phyloP scores from a whole-genome alignment of 495 filamentous ascomycete species.

The Elasticomyces elasticus region DNA sequence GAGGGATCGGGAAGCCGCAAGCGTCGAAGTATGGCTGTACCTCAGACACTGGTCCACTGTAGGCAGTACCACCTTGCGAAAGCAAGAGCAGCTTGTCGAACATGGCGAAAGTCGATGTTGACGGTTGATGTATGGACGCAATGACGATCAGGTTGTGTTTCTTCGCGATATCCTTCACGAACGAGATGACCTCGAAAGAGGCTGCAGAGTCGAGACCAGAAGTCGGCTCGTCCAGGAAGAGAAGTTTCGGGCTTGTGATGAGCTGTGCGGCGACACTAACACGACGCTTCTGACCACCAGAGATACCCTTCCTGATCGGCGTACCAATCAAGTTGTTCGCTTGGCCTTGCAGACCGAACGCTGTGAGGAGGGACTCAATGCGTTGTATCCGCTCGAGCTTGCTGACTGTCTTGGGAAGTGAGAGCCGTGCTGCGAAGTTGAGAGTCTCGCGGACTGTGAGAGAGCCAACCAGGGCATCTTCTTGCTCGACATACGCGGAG shows the following conservation, averaged over 20 bases:
- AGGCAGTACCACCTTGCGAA: slow-evolving; percentile 56
- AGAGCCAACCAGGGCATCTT: slow-evolving; percentile 69
- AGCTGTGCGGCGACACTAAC: slow-evolving; percentile 70
- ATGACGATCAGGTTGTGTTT: slow-evolving; percentile 65
- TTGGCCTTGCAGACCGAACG: slow-evolving; percentile 56
- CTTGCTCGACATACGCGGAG: slow-evolving; percentile 71
- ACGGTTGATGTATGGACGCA: slow-evolving; percentile 74
- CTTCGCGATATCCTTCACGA: slow-evolving; percentile 51
- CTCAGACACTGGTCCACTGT: slow-evolving; percentile 49
- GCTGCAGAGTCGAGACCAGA: slow-evolving; percentile 66
- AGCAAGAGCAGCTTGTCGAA: slow-evolving; percentile 72
- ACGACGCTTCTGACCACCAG: slow-evolving; percentile 69
- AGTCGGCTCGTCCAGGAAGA: slow-evolving; percentile 78
- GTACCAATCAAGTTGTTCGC: slow-evolving; percentile 62
- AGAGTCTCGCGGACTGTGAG: slow-evolving; percentile 70
- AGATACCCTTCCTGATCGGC: slow-evolving; percentile 67
- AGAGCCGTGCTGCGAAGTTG: slow-evolving; percentile 52
- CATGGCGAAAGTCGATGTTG: slow-evolving; percentile 60
- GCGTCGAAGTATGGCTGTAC: slow-evolving; percentile 49
- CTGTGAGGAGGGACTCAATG: slow-evolving; percentile 45
- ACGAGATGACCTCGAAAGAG: slow-evolving; percentile 58
- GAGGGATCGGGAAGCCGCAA: slow-evolving; percentile 49
- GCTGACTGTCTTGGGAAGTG: slow-evolving; percentile 36
- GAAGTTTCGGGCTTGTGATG: slow-evolving; percentile 64
- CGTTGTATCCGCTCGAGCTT: slow-evolving; percentile 44